A percentile compares a stretch with the other conserved stretches of the same genome.
phyloP scores from a whole-genome alignment of 2,329 filamentous ascomycete species.

The Microcera coccophila region DNA sequence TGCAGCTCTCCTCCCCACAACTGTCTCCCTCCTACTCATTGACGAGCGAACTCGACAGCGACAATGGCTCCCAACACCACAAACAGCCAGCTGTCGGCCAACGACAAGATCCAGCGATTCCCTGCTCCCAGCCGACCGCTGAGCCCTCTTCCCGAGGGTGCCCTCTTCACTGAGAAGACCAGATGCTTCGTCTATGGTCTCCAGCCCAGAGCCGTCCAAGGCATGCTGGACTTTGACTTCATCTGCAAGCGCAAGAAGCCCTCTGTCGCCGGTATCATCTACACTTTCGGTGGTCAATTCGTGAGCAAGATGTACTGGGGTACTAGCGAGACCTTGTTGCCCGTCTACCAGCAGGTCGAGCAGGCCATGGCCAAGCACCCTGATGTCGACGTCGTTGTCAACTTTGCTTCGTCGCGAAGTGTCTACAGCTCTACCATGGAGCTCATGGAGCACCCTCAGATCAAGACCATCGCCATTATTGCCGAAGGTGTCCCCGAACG shows the following conservation, averaged over 20 bases:
- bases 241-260: constrained; percentile 98
- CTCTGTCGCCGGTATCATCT: constrained; percentile 98
- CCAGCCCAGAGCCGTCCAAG: constrained; percentile 87
- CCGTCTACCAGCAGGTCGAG: constrained; percentile 90
- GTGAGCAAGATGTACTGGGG: constrained; percentile 99
- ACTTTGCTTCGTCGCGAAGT: constrained; percentile 98
- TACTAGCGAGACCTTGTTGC: constrained; percentile 96
- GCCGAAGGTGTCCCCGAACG: constrained; percentile 98
- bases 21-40: constrained; percentile 13
- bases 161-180: constrained; percentile 98
- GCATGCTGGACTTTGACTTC: constrained; percentile 99
- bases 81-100: constrained; percentile 64
- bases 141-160: constrained; percentile 82
- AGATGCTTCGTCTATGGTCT: constrained; percentile 99
- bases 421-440: constrained; percentile 99
- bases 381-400: constrained; percentile 96
- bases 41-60: constrained; percentile 21
- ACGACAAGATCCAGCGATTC: constrained; percentile 99
- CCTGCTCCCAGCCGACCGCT: constrained; percentile 85
- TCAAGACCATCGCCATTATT: constrained; percentile 99
- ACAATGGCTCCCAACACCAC: constrained; percentile 55
- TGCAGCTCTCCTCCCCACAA: constrained; percentile 17
- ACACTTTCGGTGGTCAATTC: constrained; percentile 99
- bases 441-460: constrained; percentile 93
- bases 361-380: constrained; percentile 96